A percentile compares a stretch with the other conserved stretches of the same genome.
Conservation (phyloP, 2,329 filamentous ascomycete genomes). For the Saccharata proteae region DNA sequence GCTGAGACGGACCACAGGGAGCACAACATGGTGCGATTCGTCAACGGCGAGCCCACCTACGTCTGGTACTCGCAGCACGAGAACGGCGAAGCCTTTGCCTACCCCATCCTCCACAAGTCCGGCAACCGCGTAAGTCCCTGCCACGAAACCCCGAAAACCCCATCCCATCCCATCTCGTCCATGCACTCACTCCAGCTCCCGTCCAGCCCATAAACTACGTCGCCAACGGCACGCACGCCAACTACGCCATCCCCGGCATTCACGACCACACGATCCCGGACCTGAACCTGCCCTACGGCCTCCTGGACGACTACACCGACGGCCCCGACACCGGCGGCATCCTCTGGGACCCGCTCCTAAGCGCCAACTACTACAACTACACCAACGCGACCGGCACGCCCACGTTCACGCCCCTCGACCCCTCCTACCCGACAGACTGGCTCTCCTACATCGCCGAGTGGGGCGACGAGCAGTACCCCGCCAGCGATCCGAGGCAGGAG, state of each 20-base stretch:
- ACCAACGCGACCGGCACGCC: slow-evolving; percentile 15
- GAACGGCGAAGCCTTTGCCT: slow-evolving; percentile 51
- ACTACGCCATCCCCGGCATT: slow-evolving; percentile 46
- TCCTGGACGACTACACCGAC: slow-evolving; percentile 40
- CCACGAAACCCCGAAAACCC: slow-evolving; percentile 1
- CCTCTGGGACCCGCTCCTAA: slow-evolving; percentile 48
- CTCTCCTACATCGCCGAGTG: slow-evolving; percentile 47
- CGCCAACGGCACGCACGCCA: slow-evolving; percentile 51
- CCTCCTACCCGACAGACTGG: slow-evolving; percentile 37
- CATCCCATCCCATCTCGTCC: slow-evolving; percentile 1
- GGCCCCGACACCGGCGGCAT: slow-evolving; percentile 43
- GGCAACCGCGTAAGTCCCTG: slow-evolving; percentile 27
- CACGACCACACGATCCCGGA: slow-evolving; percentile 54
- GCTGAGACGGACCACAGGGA: slow-evolving; percentile 36
- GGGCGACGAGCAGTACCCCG: slow-evolving; percentile 49
- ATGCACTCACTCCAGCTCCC: not conserved
- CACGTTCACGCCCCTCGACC: slow-evolving; percentile 37
- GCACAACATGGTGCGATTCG: slow-evolving; percentile 55
- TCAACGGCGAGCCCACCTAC: slow-evolving; percentile 39
- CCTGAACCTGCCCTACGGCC: slow-evolving; percentile 41
- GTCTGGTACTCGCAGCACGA: slow-evolving; percentile 54
- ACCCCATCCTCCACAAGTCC: slow-evolving; percentile 41
- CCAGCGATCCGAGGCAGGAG: slow-evolving; percentile 38
- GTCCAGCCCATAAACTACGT: slow-evolving; percentile 42
- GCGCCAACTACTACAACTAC: slow-evolving; percentile 45